Base-by-base conservation (phyloP, 2,329 filamentous ascomycete genomes). In the Lecanicillium sp. region DNA sequence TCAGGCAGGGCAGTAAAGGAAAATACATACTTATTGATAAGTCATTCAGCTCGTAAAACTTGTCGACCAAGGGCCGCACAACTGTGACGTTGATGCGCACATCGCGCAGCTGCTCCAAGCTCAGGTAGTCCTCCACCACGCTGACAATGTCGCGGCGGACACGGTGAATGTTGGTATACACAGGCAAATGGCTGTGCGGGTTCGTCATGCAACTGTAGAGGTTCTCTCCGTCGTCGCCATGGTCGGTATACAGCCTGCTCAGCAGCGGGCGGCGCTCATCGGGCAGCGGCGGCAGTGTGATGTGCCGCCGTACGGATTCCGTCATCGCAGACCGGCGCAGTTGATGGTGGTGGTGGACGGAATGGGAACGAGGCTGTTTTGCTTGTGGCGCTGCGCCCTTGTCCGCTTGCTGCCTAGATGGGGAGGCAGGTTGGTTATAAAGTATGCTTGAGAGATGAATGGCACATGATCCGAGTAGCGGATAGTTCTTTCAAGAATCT, bases 1-100 rank as follows among this genome's bases (percentile, higher is more conserved):
- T 20, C 12, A 13, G 29, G 10, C 29, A 11, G 25, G 10, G 22
- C 6, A 25, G 11, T 25, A 11, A 25, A 11, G 11, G 22, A 25
- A 6, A 25, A 11, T 6, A 51, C 69, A 46, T 62, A 82, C 79
- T 73, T 40, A 89, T 79, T 2, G 85, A 90, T 29, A 89, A 80
- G 63, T 92, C 87, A 43, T 86, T 74, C 42, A 81, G 71, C 50
- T 85, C 79, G 55, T 87, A 92, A 8, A 90, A 72, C 55, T 86
- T 83, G 56, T 92, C 84, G n/a, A 92, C 84, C 18, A 92, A 64
- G 1, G 87, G 87, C 42, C 87, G 76, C 15, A 92, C 80, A 32
- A 92, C 81, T 2, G 82, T 73, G 36, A 86, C 74, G 55, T 92
- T 92, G 69, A 92, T 87, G 42, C 85, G 76, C 40, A 87, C 81